Conservation (phyloP, 805 yeast genomes). For the Kazachstania kunashirensis region DNA sequence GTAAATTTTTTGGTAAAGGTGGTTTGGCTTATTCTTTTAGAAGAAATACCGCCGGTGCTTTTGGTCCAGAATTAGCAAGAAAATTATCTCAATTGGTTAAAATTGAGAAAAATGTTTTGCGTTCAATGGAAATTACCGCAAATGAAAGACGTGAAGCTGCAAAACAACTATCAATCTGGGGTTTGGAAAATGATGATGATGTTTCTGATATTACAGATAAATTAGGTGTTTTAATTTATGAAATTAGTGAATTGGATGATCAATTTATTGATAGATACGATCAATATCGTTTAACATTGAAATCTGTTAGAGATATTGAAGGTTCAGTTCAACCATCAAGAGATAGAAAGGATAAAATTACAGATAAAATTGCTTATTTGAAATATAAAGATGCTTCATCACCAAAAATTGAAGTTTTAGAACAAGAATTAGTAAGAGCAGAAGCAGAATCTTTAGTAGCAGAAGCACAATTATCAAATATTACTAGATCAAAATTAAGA, state of each 20-base stretch:
- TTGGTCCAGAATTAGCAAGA: slow-evolving; percentile 73
- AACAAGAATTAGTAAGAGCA: slow-evolving; percentile 84
- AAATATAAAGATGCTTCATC: slow-evolving; percentile 81
- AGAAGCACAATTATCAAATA: slow-evolving; percentile 82
- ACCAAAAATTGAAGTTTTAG: slow-evolving; percentile 66
- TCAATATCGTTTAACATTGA: slow-evolving; percentile 74
- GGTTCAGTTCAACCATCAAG: slow-evolving; percentile 82
- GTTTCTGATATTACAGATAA: slow-evolving; percentile 82
- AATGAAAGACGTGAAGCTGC: slow-evolving; percentile 76
- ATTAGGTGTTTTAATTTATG: slow-evolving; percentile 72
- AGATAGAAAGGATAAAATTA: slow-evolving; percentile 76
- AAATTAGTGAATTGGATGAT: slow-evolving; percentile 79
- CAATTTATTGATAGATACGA: slow-evolving; percentile 80
- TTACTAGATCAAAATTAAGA: slow-evolving; percentile 78
- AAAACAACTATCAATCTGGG: slow-evolving; percentile 76
- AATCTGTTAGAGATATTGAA: slow-evolving; percentile 75
- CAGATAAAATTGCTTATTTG: slow-evolving; percentile 75
- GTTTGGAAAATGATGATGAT: slow-evolving; percentile 78
- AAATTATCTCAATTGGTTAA: slow-evolving; percentile 66
- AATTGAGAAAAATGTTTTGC: slow-evolving; percentile 73
- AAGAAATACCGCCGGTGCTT: slow-evolving; percentile 64
- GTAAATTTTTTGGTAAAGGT: slow-evolving; percentile 84
- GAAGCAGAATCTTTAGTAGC: slow-evolving; percentile 89
- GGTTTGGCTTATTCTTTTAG: slow-evolving; percentile 47
- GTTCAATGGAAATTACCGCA: slow-evolving; percentile 68